Evolutionary conservation across 805 yeast genomes (phyloP).

Genomic region (Starmerella etchellsii): DNA sequence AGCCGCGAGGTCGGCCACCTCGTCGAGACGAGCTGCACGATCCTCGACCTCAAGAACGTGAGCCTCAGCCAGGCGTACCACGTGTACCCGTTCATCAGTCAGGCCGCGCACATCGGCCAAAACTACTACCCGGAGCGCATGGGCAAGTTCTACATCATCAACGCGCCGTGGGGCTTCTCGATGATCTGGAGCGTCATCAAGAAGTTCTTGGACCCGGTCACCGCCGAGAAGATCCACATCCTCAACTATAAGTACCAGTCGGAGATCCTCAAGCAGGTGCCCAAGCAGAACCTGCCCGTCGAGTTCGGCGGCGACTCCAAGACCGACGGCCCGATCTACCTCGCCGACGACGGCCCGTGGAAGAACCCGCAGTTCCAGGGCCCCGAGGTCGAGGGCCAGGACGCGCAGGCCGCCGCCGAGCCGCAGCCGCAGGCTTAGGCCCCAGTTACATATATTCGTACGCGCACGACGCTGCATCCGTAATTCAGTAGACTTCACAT

Average conservation of each 20-base stretch:
- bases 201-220: conserved; percentile 93
- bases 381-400: conserved; percentile 39
- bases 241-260: conserved; percentile 65
- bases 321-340: conserved; percentile 55
- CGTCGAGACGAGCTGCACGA: conserved; percentile 93
- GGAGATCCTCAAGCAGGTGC: conserved; percentile 82
- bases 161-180: conserved; percentile 95
- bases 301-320: conserved; percentile 80
- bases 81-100: conserved; percentile 78
- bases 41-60: conserved; percentile 88
- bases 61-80: conserved; percentile 72
- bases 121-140: conserved; percentile 97
- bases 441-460: no score
- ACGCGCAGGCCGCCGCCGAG: no score
- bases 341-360: conserved; percentile 96
- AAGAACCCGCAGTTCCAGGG: conserved; percentile 79
- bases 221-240: conserved; percentile 87
- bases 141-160: conserved; percentile 93
- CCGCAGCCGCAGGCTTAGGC: no score
- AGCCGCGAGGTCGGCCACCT: conserved; percentile 66
- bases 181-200: conserved; percentile 85
- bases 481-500: no score
- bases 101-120: conserved; percentile 90
- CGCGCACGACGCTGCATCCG: no score
- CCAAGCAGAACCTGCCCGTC: conserved; percentile 78